Conservation (phyloP, 768 basidiomycete genomes). For the Leucogyrophana mollusca region DNA sequence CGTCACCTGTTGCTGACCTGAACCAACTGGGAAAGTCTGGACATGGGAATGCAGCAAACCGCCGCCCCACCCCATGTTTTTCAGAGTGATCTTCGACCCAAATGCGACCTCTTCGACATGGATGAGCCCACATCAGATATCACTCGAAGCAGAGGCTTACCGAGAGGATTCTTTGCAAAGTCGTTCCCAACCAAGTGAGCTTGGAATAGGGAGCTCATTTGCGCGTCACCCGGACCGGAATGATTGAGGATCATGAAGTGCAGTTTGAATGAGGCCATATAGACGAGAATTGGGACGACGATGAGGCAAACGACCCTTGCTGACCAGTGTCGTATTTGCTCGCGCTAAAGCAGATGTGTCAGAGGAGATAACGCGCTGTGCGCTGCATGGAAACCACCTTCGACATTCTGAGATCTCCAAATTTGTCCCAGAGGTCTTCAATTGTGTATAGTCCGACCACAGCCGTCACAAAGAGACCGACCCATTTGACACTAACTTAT, state of each 20-base stretch:
- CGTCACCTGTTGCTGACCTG: conserved; percentile 92
- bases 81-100: conserved; percentile 89
- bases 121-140: background rate
- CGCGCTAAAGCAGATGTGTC: conserved; percentile 50
- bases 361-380: background rate
- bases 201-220: conserved; percentile 99
- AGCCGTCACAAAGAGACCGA: conserved; percentile 93
- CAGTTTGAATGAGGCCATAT: conserved; percentile 92
- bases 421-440: conserved; percentile 98
- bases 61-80: conserved; percentile 98
- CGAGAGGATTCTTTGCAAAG: conserved; percentile 86
- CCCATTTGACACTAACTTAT: conserved; percentile 80
- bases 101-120: conserved; percentile 73
- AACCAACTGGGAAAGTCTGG: conserved; percentile 92
- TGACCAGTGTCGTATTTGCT: conserved; percentile 88
- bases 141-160: conserved; percentile 35
- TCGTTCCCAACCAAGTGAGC: conserved; percentile 94
- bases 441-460: conserved; percentile 95
- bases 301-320: conserved; percentile 87
- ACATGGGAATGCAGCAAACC: conserved; percentile 96
- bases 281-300: conserved; percentile 86
- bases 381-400: conserved; percentile 50
- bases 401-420: conserved; percentile 92
- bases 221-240: conserved; percentile 94
- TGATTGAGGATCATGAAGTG: conserved; percentile 95